Evolutionary conservation across 1,139 yeast species (phyloP).

Genomic region (Pichia sp.): DNA sequence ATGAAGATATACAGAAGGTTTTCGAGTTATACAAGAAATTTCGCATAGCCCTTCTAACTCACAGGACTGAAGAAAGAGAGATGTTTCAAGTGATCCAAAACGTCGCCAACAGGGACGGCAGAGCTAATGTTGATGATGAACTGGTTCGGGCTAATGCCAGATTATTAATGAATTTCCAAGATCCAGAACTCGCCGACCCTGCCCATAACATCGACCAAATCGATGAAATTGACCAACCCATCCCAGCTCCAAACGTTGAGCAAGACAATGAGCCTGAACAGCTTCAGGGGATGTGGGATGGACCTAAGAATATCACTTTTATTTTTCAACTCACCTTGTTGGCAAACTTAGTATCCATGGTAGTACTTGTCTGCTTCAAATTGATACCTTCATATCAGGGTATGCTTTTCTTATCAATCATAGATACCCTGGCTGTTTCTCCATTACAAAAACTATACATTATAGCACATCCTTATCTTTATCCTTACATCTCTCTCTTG

Average conservation of each 20-base stretch:
- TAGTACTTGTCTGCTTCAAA: constrained; percentile 46
- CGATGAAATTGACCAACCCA: neutral
- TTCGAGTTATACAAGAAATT: neutral
- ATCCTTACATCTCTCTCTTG: neutral
- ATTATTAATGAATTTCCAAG: neutral
- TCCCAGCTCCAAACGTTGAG: neutral
- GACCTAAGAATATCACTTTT: constrained; percentile 18
- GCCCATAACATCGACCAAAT: neutral
- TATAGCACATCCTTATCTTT: neutral
- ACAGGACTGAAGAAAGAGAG: neutral
- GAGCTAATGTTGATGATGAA: neutral
- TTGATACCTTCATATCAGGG: constrained; percentile 44
- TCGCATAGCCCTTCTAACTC: constrained; percentile 2
- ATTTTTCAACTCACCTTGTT: constrained; percentile 27
- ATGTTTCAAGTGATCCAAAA: neutral
- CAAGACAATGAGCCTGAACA: neutral
- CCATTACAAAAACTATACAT: neutral
- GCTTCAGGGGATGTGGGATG: constrained; percentile 14
- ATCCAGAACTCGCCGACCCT: neutral
- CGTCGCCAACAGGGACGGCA: neutral
- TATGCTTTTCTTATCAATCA: neutral
- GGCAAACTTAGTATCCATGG: constrained; percentile 42
- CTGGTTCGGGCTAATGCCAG: constrained; percentile 1
- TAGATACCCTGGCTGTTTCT: neutral
- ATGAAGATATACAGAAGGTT: neutral